These are phyloP conservation scores for Tympanopsis confertula DNA, from an alignment of 2,329 filamentous ascomycete genomes.

Conservation along the genomic window DNA sequence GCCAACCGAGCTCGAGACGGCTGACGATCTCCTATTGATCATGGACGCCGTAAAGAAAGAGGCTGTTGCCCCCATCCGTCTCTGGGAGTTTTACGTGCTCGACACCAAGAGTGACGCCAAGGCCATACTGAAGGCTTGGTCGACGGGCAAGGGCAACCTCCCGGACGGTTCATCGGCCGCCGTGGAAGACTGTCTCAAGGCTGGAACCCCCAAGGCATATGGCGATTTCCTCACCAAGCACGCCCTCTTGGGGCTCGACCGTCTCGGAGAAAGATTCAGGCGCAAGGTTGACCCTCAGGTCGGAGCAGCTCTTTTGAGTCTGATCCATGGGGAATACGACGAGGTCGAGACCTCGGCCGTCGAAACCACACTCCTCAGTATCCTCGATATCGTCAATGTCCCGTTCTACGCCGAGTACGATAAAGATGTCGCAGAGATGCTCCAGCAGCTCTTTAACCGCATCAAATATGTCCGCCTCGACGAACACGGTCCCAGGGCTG, in stretches of 20 bases:
- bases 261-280: constrained; percentile 69
- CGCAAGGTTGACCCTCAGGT: constrained; percentile 59
- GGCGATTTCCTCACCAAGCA: constrained; percentile 56
- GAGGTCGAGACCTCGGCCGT: constrained; percentile 37
- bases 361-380: constrained; percentile 40
- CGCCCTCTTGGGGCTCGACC: constrained; percentile 59
- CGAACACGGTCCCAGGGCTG: constrained; percentile 76
- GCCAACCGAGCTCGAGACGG: constrained; percentile 59
- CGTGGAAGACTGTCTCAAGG: constrained; percentile 25
- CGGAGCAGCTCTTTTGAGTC: constrained; percentile 56
- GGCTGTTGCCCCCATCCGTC: constrained; percentile 63
- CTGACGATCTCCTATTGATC: constrained; percentile 64
- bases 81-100: constrained; percentile 91
- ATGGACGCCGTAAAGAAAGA: constrained; percentile 77
- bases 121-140: constrained; percentile 63
- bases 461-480: constrained; percentile 94
- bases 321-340: constrained; percentile 38
- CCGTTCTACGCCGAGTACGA: constrained; percentile 90
- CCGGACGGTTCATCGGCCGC: constrained; percentile 28
- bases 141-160: constrained; percentile 40
- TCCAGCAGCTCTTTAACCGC: constrained; percentile 85
- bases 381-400: constrained; percentile 77
- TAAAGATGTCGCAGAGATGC: constrained; percentile 65
- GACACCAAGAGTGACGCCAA: constrained; percentile 65
- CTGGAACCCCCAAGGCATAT: constrained; percentile 31